Percentiles rank a stretch among this genome's conserved stretches.
These are phyloP conservation scores for Carex pumila DNA, from an alignment of 176 grass and related monocot genomes.

Conservation along the genomic window DNA sequence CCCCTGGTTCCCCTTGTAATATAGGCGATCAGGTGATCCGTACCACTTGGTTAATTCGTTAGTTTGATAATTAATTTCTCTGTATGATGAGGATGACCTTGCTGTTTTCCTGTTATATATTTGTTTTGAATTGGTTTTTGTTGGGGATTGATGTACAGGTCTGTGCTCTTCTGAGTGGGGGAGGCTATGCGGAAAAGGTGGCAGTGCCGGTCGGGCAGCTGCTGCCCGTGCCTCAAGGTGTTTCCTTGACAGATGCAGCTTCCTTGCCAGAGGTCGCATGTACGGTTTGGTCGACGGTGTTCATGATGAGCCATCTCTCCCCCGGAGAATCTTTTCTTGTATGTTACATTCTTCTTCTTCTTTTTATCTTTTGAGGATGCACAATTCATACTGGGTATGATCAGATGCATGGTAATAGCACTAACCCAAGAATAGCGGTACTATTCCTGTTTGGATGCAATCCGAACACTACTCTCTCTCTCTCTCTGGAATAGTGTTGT, in stretches of 20 bases:
- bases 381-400: not conserved
- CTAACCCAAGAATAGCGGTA: too few species aligned
- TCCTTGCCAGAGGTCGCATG: slow-evolving; percentile 66
- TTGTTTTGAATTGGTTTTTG: not conserved
- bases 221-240: slow-evolving; percentile 55
- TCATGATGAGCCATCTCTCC: slow-evolving; percentile 80
- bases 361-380: not conserved
- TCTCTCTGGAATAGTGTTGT: too few species aligned
- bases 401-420: too few species aligned
- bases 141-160: slow-evolving; percentile 28
- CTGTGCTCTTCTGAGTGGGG: slow-evolving; percentile 57
- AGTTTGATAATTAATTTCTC: not conserved
- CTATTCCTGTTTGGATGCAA: not conserved
- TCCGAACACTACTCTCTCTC: not conserved
- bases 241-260: slow-evolving; percentile 62
- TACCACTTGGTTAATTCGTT: not conserved
- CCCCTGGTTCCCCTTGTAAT: slow-evolving; percentile 34
- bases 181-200: slow-evolving; percentile 89
- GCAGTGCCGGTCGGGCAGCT: slow-evolving; percentile 62
- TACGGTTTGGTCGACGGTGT: slow-evolving; percentile 89
- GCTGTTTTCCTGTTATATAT: not conserved
- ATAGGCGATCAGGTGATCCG: slow-evolving; percentile 48
- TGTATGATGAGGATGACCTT: not conserved
- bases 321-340: slow-evolving; percentile 73
- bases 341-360: not conserved